Evolutionary conservation across 1,284 basidiomycete species (phyloP), one percentile per base, ranked within the genome.

Genomic region (Melanopsichium pennsylvanicum): DNA sequence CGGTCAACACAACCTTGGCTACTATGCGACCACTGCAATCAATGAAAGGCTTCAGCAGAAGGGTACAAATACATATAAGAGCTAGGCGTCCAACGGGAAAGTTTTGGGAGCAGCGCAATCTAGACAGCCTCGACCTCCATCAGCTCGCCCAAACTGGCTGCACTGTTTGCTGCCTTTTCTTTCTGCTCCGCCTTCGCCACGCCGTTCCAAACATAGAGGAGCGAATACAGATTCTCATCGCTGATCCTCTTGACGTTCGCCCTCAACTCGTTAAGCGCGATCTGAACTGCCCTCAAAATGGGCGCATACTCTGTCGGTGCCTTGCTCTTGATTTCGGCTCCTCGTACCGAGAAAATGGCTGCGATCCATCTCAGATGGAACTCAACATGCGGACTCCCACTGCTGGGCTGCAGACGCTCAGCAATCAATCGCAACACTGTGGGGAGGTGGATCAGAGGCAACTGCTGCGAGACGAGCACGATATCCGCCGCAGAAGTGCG

Each of bases 311-410:
- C 69, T 12, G 70, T 72, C 12, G 56, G 23, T 13, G 74, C 68
- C 23, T 71, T 60, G 15, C 57, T 32, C 31, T 71, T 63, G 44
- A 78, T 68, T 23, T 59, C 60, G 5, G 46, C 47, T 22, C 79
- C 79, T 37, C 76, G 73, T 16, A 59, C 54, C 34, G 64, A 68
- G 29, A 80, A 73, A 27, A 81, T 41, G 19, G 76, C 67, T 2
- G 67, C 64, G 39, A 81, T 73, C 78, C 78, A 81, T 22, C 58
- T 56, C 29, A 81, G 62, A 40, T 79, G 76, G 54, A 77, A 80
- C 48, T 81, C 79, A 41, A 81, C 67, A 44, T 81, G 79, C 15
- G 78, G 78, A 27, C 78, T 78, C 25, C 56, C 67, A 35, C 66
- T 68, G 44, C 60, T 54, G 0, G 76, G 77, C 23, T 73, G 60